phyloP scores from a whole-genome alignment of 257 asterid genomes.

The Buddleja alternifolia region DNA sequence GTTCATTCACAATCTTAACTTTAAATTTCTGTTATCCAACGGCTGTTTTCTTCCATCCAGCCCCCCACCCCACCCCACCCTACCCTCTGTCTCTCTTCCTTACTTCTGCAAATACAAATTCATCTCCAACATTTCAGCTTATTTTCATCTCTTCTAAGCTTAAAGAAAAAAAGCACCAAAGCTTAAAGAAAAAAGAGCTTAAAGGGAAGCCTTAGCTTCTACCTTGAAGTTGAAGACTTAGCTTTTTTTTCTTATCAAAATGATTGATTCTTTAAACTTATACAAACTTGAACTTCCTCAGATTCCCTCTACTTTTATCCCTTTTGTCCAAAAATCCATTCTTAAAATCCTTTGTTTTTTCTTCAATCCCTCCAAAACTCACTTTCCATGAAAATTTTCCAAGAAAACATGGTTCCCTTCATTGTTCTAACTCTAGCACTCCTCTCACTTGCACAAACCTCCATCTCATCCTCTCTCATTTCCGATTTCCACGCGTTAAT shows the following conservation, averaged over 20 bases:
- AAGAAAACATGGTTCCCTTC: constrained; percentile 52
- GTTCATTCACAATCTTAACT: constrained; percentile 47
- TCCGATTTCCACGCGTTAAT: constrained; percentile 68
- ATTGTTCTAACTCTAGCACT: constrained; percentile 43
- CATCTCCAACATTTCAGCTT: constrained; percentile 33
- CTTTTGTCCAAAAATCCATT: constrained; percentile 45
- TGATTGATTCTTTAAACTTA: constrained; percentile 64
- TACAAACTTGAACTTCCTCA: constrained; percentile 48
- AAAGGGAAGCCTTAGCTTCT: constrained; percentile 71
- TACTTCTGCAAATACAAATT: constrained; percentile 35
- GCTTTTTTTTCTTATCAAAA: constrained; percentile 43
- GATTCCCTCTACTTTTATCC: constrained; percentile 58
- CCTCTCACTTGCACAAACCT: constrained; percentile 40
- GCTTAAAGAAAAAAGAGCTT: constrained; percentile 32
- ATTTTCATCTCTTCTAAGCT: constrained; percentile 48
- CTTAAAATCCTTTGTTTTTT: constrained; percentile 47
- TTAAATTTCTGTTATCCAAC: constrained; percentile 77
- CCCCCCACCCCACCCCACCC: constrained; percentile 7
- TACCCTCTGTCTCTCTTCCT: constrained; percentile 21
- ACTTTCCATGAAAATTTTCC: constrained; percentile 40
- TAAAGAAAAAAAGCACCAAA: constrained; percentile 30
- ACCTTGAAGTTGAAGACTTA: constrained; percentile 73
- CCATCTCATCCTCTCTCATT: constrained; percentile 49
- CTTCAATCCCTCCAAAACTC: constrained; percentile 55
- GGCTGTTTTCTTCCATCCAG: constrained; percentile 59